Base-by-base conservation (phyloP, 129 eudicot species). In the Escallonia herrerae region DNA sequence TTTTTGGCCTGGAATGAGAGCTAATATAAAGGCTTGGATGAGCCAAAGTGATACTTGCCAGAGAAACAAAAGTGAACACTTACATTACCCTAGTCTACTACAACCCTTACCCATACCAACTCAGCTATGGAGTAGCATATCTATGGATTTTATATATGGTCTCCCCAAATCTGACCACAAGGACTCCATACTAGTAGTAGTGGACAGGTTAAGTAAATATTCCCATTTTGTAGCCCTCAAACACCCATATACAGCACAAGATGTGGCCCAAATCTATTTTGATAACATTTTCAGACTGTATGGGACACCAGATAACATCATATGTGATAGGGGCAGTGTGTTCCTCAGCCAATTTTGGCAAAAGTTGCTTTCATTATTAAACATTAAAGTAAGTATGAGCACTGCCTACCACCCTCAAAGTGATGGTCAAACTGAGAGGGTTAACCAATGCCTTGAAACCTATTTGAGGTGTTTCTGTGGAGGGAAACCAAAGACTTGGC, bases 31-130 rank as follows among this genome's bases (percentile, higher is more conserved):
- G 2, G 10, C 33, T 2, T 47, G 2, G 1, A 63, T 76, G 0
- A 3, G 9, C 12, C 45, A 10, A 1, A 68, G 75, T 48, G 58
- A 63, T 37, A 68, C 8, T 13, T 76, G 68, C 40, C 68, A 71
- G 52, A 49, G 50, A 11, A 8, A 41, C 22, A 71, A 71, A 38
- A 8, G 9, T 10, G 60, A 65, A 9, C 43, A 9, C 3, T 8
- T 65, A 22, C 11, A 10, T 38, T 22, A 4, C 6, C 47, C 47
- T 2, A 60, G 59, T 3, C 37, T 51, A 3, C 60, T 65, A 9
- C 48, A 50, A 11, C 70, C 59, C 0, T 13, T 65, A 10, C 70
- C 60, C 0, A 51, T 65, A 3, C 60, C 70, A 2, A 10, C 8
- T 2, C 38, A 37, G 9, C 22, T 14, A 6, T 65, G 70, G 70